phyloP scores from a whole-genome alignment of 1,284 basidiomycete genomes.

The Moesziomyces antarcticus region DNA sequence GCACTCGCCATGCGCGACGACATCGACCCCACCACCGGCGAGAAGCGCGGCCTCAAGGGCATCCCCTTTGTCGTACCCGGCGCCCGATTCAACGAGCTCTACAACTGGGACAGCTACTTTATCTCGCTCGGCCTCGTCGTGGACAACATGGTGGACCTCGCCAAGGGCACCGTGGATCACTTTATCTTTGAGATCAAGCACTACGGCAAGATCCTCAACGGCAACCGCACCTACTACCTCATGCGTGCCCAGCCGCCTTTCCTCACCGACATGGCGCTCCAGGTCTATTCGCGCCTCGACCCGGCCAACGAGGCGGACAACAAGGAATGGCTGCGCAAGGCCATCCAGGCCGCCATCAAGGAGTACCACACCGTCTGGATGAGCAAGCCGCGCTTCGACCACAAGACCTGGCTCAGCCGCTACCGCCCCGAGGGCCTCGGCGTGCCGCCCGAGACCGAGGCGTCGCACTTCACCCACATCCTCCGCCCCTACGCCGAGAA shows the following conservation, averaged over 20 bases:
- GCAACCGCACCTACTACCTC: slow-evolving; percentile 75
- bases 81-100: slow-evolving; percentile 94
- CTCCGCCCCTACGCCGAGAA: slow-evolving; percentile 93
- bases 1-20: slow-evolving; percentile 92
- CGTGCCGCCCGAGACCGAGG: slow-evolving; percentile 97
- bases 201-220: slow-evolving; percentile 79
- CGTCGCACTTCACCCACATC: slow-evolving; percentile 96
- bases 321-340: slow-evolving; percentile 89
- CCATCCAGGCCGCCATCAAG: slow-evolving; percentile 95
- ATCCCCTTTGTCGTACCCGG: slow-evolving; percentile 95
- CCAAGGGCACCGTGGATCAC: slow-evolving; percentile 96
- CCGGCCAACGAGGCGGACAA: slow-evolving; percentile 82
- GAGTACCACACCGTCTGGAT: slow-evolving; percentile 99
- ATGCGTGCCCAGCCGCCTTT: slow-evolving; percentile 96
- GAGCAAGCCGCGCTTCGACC: slow-evolving; percentile 89
- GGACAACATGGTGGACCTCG: slow-evolving; percentile 91
- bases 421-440: slow-evolving; percentile 94
- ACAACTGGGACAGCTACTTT: slow-evolving; percentile 77
- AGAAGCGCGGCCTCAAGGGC: slow-evolving; percentile 80
- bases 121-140: slow-evolving; percentile 92
- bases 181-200: slow-evolving; percentile 99
- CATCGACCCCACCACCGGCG: slow-evolving; percentile 71
- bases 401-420: slow-evolving; percentile 89
- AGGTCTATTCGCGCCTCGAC: slow-evolving; percentile 95
- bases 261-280: slow-evolving; percentile 96